phyloP scores from a whole-genome alignment of 2,329 filamentous ascomycete species.

The Zymoseptoria passerinii region DNA sequence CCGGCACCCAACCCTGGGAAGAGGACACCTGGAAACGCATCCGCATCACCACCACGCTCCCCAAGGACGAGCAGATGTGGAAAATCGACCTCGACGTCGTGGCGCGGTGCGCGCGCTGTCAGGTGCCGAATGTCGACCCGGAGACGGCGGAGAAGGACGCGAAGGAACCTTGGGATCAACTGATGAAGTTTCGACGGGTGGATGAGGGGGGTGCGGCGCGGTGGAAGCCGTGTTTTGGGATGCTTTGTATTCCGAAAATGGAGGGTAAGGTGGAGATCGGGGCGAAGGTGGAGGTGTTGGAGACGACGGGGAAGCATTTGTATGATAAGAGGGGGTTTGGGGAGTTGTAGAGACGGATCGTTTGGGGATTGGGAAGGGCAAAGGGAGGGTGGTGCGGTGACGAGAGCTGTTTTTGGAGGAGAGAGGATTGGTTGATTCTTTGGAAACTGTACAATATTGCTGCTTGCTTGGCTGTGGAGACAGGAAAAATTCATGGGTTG shows the following conservation, averaged over 20 bases:
- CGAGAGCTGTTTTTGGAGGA: too few relatives aligned
- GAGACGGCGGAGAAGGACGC: constrained; percentile 52
- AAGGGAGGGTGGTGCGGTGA: too few relatives aligned
- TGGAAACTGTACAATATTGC: too few relatives aligned
- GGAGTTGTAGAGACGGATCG: constrained; percentile 17
- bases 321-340: constrained; percentile 36
- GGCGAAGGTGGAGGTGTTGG: constrained; percentile 50
- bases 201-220: constrained; percentile 52
- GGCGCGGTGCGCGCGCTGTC: constrained; percentile 52
- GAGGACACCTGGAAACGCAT: constrained; percentile 58
- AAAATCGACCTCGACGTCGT: constrained; percentile 48
- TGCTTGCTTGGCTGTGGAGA: too few relatives aligned
- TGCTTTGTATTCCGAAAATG: constrained; percentile 52
- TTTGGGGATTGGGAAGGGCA: too few relatives aligned
- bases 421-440: too few relatives aligned
- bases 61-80: constrained; percentile 27
- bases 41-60: constrained; percentile 34
- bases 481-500: too few relatives aligned
- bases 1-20: constrained; percentile 48
- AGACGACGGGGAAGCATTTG: constrained; percentile 49
- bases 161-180: constrained; percentile 53
- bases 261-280: constrained; percentile 50
- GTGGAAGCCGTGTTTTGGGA: constrained; percentile 60
- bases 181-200: constrained; percentile 53
- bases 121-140: constrained; percentile 57